Evolutionary conservation across 148 eudicot species (phyloP), one percentile per base, ranked within the genome.

Genomic region (Spergularia marina): DNA sequence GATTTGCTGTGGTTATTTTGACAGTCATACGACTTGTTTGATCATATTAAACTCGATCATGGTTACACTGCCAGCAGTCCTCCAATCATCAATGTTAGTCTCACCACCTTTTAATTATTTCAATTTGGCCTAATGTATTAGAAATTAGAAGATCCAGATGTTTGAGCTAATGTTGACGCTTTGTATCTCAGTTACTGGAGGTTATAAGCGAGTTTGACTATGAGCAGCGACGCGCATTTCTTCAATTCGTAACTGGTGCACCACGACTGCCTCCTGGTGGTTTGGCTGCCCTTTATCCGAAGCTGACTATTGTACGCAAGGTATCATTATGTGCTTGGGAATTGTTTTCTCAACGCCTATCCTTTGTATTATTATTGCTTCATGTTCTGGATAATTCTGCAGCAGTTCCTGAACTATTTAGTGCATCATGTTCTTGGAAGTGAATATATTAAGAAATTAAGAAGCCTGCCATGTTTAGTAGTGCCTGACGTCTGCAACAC

Each of bases 241-340:
- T 95, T 71, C 93, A 88, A 85, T 95, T 95, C 81, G 96, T 90
- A 72, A 95, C 98, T 25, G 98, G 98, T 72, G 90, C 98, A 65
- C 97, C 98, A 30, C 87, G 97, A 76, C 90, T 95, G 57, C 97
- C 98, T 75, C 83, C 84, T 15, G 98, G 98, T 65, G 98, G 98
- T 68, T 84, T 95, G 90, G 92, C 94, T 76, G 85, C 98, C 69
- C 92, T 95, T 44, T 86, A 84, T 80, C 97, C 98, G 56, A 95
- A 95, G 86, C 81, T 95, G 74, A 95, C 98, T 4, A 90, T 95
- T 49, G 98, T 95, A 53, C 90, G 96, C 58, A 95, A 95, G 97
- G 98, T 95, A 44, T 2, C 25, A 23, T 23, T 65, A 20, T 62
- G 40, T 23, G 18, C 39, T 58, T 25, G 4, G 30, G 34, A 73